Base-by-base conservation (phyloP, 257 asterid genomes). In the Cinchona pubescens region DNA sequence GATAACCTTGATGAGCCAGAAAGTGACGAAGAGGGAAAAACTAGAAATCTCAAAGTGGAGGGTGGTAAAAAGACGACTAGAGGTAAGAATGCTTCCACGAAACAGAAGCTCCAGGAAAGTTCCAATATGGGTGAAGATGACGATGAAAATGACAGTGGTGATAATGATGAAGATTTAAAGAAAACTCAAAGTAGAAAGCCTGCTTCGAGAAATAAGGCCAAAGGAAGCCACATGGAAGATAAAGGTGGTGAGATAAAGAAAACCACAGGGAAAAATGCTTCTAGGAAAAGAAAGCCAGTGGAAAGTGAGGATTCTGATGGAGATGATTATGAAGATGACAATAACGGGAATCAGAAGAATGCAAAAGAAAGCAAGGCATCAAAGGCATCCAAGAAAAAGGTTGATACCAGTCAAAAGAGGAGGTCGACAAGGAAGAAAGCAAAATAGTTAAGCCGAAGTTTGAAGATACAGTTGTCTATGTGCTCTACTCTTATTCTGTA, bases 261-360 rank as follows among this genome's bases (percentile, higher is more conserved):
- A 85, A 48, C 87, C 43, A 72, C 81, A 79, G 83, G 86, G 61
- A 87, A 67, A 81, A 79, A 69, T n/a, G 79, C 75, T 64, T 61
- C 88, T 59, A 75, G 85, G 23, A 86, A 86, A 84, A 84, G 87
- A 76, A 82, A 90, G 79, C 78, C 72, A 13, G 80, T 75, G 83
- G 90, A 81, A 81, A 87, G 86, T 76, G 91, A 4, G 48, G 83
- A 79, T 43, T 75, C 85, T 53, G 73, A 82, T 58, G 85, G 79
- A 53, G 72, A 69, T 63, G 82, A 42, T 40, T 74, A 73, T 59
- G 90, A 69, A 60, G 79, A 82, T 5, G 82, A 78, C 32, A 82
- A 46, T 40, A n/a, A n/a, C n/a, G 75, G 78, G 71, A 79, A 78
- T 65, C 48, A 79, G 63, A 53, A 81, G 61, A 68, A 72, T 40